These are phyloP conservation scores for Adenanthera pavonina DNA, from an alignment of 306 rosid genomes.

Conservation along the genomic window DNA sequence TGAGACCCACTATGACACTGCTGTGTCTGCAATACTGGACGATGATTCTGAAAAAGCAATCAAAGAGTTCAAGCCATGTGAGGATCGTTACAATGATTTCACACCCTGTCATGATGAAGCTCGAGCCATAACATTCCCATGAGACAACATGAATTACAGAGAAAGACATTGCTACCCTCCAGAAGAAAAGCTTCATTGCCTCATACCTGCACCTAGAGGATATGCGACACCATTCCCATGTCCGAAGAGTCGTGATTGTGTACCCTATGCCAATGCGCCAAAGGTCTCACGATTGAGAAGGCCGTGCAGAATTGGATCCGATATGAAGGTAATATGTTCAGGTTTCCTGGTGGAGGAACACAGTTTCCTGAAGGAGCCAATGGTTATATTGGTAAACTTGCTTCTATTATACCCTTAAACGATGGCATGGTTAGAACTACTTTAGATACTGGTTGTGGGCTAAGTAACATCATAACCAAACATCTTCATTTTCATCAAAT, in stretches of 20 bases:
- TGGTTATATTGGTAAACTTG: slow-evolving; percentile 6
- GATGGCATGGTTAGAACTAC: slow-evolving; percentile 21
- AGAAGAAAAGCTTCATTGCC: slow-evolving; percentile 1
- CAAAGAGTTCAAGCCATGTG: background rate
- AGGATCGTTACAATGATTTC: background rate
- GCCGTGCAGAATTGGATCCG: slow-evolving; percentile 24
- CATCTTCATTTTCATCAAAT: background rate
- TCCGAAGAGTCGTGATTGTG: slow-evolving; percentile 23
- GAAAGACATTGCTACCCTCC: slow-evolving; percentile 12
- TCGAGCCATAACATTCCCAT: slow-evolving; percentile 4
- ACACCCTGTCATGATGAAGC: slow-evolving; percentile 20
- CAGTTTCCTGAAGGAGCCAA: slow-evolving; percentile 27
- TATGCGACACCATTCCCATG: slow-evolving; percentile 18
- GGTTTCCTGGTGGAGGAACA: slow-evolving; percentile 19
- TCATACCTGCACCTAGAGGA: background rate
- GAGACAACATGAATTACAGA: slow-evolving; percentile 21
- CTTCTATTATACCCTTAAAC: background rate
- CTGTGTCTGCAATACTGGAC: too few species aligned
- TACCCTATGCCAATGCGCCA: slow-evolving; percentile 11
- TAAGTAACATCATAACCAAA: background rate
- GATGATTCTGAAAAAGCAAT: background rate
- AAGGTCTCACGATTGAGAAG: slow-evolving; percentile 10
- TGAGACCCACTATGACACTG: background rate
- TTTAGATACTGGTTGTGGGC: slow-evolving; percentile 25
- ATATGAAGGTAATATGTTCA: slow-evolving; percentile 17